These are phyloP conservation scores for Elsinoe batatas DNA, from an alignment of 2,329 filamentous ascomycete species.

Conservation along the genomic window DNA sequence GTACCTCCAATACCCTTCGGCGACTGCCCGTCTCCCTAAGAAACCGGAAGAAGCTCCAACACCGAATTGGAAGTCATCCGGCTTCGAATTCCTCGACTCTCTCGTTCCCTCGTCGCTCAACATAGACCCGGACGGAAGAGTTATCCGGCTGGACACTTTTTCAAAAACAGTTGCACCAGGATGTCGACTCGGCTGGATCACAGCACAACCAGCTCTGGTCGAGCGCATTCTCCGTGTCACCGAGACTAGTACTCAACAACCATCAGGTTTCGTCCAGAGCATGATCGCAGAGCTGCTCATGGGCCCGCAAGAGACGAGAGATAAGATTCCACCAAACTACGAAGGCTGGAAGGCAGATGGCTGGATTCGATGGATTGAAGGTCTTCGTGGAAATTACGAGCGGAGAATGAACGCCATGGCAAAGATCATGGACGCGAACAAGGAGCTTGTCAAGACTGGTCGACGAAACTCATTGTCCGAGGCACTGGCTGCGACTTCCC, in stretches of 20 bases:
- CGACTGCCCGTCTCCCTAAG: constrained; percentile 37
- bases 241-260: constrained; percentile 70
- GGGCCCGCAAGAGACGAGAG: constrained; percentile 49
- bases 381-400: constrained; percentile 75
- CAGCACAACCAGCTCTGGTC: constrained; percentile 66
- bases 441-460: constrained; percentile 56
- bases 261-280: constrained; percentile 80
- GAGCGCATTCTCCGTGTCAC: constrained; percentile 65
- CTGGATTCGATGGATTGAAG: constrained; percentile 86
- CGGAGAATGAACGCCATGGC: constrained; percentile 76
- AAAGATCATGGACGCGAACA: constrained; percentile 57
- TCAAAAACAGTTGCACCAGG: constrained; percentile 88
- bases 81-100: constrained; percentile 71
- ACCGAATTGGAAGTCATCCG: constrained; percentile 45
- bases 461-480: constrained; percentile 28
- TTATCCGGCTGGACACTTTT: constrained; percentile 85
- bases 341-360: constrained; percentile 67
- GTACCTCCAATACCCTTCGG: constrained; percentile 81
- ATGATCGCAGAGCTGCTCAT: constrained; percentile 70
- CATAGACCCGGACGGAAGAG: constrained; percentile 75
- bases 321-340: constrained; percentile 41
- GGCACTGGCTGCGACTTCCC: constrained; percentile 26
- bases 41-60: constrained; percentile 32
- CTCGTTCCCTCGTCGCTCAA: constrained; percentile 73
- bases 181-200: constrained; percentile 84